Percentiles rank a stretch among this genome's conserved stretches.
Conservation (phyloP, 73 alveolate species). For the Stentor coeruleus region DNA sequence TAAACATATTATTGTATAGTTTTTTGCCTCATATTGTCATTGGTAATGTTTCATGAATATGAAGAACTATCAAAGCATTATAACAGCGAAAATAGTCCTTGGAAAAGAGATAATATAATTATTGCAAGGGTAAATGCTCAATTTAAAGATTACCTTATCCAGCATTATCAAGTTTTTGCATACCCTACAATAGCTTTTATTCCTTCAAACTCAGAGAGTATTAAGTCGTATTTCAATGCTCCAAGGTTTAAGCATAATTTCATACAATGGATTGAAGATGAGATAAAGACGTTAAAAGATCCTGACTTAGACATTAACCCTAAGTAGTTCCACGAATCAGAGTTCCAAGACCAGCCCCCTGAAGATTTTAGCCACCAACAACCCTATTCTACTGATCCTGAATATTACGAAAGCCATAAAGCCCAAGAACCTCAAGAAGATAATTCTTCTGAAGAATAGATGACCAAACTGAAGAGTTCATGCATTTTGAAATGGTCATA, state of each 20-base stretch:
- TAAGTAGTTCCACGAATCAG: neutral
- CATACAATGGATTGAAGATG: conserved; percentile 2
- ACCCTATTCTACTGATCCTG: too few relatives aligned
- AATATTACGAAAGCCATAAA: neutral
- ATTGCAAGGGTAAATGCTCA: neutral
- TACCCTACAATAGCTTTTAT: conserved; percentile 3
- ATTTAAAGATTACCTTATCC: neutral
- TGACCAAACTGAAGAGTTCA: neutral
- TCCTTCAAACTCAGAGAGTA: neutral
- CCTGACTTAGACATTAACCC: neutral
- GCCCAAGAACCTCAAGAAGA: neutral
- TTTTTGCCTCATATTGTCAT: conserved; percentile 3
- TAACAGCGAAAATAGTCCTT: neutral
- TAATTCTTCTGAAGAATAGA: neutral
- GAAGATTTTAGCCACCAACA: too few relatives aligned
- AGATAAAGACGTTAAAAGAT: neutral
- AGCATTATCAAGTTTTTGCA: neutral
- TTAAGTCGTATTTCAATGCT: neutral
- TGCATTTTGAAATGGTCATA: neutral
- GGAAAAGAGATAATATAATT: neutral
- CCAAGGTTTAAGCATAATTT: neutral
- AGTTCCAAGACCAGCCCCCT: too few relatives aligned
- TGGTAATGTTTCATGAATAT: conserved; percentile 13
- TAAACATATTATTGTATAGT: neutral
- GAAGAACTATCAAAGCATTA: conserved; percentile 11